phyloP scores from a whole-genome alignment of 768 basidiomycete genomes.

The Phanerodontia chrysosporium region DNA sequence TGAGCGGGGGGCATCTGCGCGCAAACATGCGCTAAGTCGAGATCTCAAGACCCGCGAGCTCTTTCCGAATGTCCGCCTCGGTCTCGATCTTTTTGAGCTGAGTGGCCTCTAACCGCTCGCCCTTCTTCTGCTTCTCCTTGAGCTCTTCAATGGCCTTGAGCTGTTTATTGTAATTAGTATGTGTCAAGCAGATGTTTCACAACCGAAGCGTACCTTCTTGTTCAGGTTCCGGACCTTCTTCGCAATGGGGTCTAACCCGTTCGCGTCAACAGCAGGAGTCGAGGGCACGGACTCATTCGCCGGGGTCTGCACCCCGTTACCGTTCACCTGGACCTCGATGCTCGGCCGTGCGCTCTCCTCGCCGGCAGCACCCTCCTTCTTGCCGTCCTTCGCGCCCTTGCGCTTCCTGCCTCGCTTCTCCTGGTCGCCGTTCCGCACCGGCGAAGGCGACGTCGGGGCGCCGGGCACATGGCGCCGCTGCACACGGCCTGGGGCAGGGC shows the following conservation, averaged over 20 bases:
- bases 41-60: conserved; percentile 47
- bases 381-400: conserved; percentile 38
- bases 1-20: too few relatives aligned
- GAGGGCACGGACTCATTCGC: conserved; percentile 38
- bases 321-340: conserved; percentile 33
- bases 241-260: conserved; percentile 67
- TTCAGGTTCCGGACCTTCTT: conserved; percentile 94
- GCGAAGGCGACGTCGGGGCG: conserved; percentile 46
- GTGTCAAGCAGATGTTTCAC: neutral
- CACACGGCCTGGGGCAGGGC: conserved; percentile 42
- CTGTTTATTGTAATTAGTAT: conserved; percentile 35
- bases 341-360: conserved; percentile 27
- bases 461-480: conserved; percentile 69
- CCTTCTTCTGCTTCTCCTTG: conserved; percentile 85
- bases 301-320: conserved; percentile 11
- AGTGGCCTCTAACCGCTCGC: conserved; percentile 90
- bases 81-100: conserved; percentile 97
- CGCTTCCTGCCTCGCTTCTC: conserved; percentile 57
- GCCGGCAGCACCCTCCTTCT: conserved; percentile 26
- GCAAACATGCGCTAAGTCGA: conserved; percentile 13
- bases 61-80: conserved; percentile 79
- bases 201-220: conserved; percentile 74
- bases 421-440: conserved; percentile 39
- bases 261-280: conserved; percentile 50
- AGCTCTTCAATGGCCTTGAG: conserved; percentile 98